Evolutionary conservation across 495 filamentous ascomycete genomes (phyloP), one percentile per base, ranked within the genome.

Genomic region (Talaromyces stipitatus): DNA sequence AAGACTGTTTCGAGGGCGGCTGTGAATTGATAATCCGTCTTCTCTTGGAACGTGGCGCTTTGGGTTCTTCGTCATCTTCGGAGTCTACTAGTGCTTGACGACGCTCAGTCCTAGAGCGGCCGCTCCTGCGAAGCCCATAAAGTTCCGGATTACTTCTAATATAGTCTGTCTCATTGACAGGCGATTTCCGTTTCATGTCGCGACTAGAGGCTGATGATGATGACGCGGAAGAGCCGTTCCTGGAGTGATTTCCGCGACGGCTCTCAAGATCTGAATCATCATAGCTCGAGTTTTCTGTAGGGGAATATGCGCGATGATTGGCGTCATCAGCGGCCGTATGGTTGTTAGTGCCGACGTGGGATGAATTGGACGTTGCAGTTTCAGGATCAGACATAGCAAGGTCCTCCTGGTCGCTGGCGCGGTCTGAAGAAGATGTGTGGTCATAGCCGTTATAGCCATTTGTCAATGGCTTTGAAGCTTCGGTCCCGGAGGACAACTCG

Each of bases 101-200:
- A 67, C 69, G 70, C 23, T 64, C 69, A 45, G 75, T 76, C 60
- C 80, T 78, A 45, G 83, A 80, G 60, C 84, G 81, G 63, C 78
- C 91, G 75, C 94, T 98, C 66, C 94, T 82, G 59, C 94, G 82
- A 50, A 99, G 77, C 16, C 92, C 94, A 72, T 97, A 98, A 18
- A 98, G 75, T 66, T 97, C 94, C n/a, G 94, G 94, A 67, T 98
- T 91, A 65, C 90, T 85, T 60, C 83, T 78, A 61, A 96, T 96
- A 62, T 83, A 89, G 22, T 92, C 87, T 27, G 89, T 86, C 58
- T 95, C 89, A 45, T 88, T 86, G 20, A 85, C 80, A 23, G 78
- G 77, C 23, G 81, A 80, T 75, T 92, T 96, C 62, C 90, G 85
- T 78, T 96, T 96, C 23, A 80, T 67, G 38, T 81, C 80, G 61